Evolutionary conservation across 768 basidiomycete genomes (phyloP).

Genomic region (Suillus subluteus): DNA sequence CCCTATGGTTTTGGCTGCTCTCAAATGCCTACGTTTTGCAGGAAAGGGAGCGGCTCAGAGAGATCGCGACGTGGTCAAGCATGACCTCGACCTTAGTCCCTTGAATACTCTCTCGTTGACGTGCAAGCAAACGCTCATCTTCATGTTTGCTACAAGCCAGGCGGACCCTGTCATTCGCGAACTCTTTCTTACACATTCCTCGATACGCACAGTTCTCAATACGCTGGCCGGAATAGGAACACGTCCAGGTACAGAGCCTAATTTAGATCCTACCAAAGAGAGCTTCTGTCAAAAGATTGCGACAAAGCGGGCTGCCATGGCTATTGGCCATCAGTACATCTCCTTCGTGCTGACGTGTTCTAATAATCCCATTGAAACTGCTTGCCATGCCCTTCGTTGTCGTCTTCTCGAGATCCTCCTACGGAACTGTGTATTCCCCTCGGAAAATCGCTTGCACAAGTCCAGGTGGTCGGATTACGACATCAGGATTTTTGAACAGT

Average conservation of each 20-base stretch:
- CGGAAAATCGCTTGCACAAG: conserved; percentile 3
- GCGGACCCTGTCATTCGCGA: conserved; percentile 3
- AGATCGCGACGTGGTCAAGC: background rate
- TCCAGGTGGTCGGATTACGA: conserved; percentile 3
- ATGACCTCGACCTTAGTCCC: background rate
- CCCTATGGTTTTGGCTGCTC: conserved; percentile 4
- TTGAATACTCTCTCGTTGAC: conserved; percentile 5
- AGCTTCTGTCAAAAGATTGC: conserved; percentile 1
- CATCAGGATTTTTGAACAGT: conserved; percentile 2
- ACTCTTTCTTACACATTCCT: conserved; percentile 2
- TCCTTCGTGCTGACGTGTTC: conserved; percentile 1
- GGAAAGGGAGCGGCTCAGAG: conserved; percentile 5
- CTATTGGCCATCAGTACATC: conserved; percentile 2
- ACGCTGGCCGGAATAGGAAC: background rate
- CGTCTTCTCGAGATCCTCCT: conserved; percentile 2
- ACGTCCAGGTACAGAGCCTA: background rate
- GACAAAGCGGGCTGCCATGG: background rate
- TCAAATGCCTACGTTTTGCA: conserved; percentile 2
- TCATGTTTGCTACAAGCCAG: conserved; percentile 1
- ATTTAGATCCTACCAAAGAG: background rate
- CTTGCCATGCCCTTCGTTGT: conserved; percentile 2
- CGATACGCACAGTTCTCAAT: conserved; percentile 1
- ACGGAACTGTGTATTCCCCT: conserved; percentile 6
- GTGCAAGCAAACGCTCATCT: conserved; percentile 4
- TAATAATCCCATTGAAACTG: conserved; percentile 1